A percentile compares a stretch with the other conserved stretches of the same genome.
These are phyloP conservation scores for Talaromyces stipitatus DNA, from an alignment of 495 filamentous ascomycete species.

Conservation along the genomic window DNA sequence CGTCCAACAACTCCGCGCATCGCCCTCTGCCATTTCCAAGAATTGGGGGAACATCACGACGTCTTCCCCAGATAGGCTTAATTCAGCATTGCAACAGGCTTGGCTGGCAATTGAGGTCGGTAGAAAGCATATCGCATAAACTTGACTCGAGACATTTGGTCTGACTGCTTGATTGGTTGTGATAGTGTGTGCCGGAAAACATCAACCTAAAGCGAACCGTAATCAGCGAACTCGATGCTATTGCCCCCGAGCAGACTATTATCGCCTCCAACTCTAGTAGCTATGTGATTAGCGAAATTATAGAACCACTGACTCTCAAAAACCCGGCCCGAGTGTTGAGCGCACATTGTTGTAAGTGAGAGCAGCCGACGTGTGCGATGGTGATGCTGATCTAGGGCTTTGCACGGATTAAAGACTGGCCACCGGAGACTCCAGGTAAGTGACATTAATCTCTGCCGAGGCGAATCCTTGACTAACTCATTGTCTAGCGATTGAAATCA, in stretches of 20 bases:
- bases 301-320: slow-evolving; percentile 19
- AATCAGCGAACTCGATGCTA: slow-evolving; percentile 21
- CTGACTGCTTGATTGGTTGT: not conserved
- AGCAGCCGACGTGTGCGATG: not conserved
- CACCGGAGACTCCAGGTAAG: slow-evolving; percentile 29
- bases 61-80: slow-evolving; percentile 10
- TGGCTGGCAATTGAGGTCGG: slow-evolving; percentile 32
- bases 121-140: not conserved
- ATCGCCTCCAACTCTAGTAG: slow-evolving; percentile 36
- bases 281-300: slow-evolving; percentile 26
- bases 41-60: slow-evolving; percentile 13
- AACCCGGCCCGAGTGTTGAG: slow-evolving; percentile 18
- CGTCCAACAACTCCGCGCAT: slow-evolving; percentile 16
- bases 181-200: slow-evolving; percentile 29
- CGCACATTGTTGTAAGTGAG: slow-evolving; percentile 27
- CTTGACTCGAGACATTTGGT: not conserved
- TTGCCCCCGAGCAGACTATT: slow-evolving; percentile 17
- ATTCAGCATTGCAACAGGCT: slow-evolving; percentile 13
- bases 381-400: not conserved
- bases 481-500: slow-evolving; percentile 28
- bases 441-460: too few relatives aligned
- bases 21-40: slow-evolving; percentile 2
- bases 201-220: slow-evolving; percentile 19
- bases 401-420: slow-evolving; percentile 21
- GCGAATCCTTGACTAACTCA: not conserved